Evolutionary conservation across 2,329 filamentous ascomycete genomes (phyloP), one percentile per base, ranked within the genome.

Genomic region (Neobulgaria alba): DNA sequence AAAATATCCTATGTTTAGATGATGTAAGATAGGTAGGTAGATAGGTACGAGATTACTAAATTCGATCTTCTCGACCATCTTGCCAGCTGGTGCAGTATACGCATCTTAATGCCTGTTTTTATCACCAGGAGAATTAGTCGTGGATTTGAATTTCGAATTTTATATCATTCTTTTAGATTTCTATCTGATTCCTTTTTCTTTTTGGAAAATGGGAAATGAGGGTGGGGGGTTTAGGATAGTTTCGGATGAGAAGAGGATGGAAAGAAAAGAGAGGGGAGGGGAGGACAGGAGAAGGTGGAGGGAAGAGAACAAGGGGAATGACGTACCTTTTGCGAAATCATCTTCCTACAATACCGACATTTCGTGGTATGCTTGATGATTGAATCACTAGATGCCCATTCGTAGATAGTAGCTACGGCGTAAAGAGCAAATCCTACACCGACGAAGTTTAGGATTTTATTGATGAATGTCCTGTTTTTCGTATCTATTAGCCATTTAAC

Each of bases 281-380:
- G 4, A 20, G 14, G n/a, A n/a, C n/a, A 26, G 23, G 12, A 7
- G 23, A 26, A 26, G 7, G 23, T 7, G 7, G 7, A 26, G 7
- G 12, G 23, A 7, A 26, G 7, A 12, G 12, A 12, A 26, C 7
- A 12, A 12, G 23, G 7, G 23, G 12, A 5, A 29, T 3, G 17
- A 46, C 65, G 53, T 42, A 78, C 79, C 70, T 79, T 78, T 38
- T 75, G 71, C 52, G 72, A 79, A 42, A 83, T 76, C 17, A 63
- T 65, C 60, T 79, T 77, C 45, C 71, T 67, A 56, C 80, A 84
- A 54, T 81, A 86, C 54, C 66, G 72, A 63, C 82, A 87, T 61
- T 77, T 82, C 38, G 78, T 68, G 18, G 73, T 76, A 50, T 73
- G 76, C 64, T 85, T 85, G 58, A 86, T 82, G 48, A 86, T 80